These are phyloP conservation scores for Solanum piurae DNA, from an alignment of 257 asterid genomes.

Conservation along the genomic window DNA sequence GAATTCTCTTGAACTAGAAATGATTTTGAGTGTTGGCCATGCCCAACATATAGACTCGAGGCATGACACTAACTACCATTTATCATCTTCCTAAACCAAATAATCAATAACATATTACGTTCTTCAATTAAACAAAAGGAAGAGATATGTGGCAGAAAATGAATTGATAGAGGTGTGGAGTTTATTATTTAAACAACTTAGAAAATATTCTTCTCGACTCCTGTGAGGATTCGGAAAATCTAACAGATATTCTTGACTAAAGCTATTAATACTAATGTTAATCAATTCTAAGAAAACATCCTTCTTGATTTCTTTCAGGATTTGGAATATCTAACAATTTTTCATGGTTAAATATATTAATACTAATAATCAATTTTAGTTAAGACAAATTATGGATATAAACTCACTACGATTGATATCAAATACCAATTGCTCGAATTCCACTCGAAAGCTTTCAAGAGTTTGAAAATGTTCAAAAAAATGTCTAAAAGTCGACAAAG, in stretches of 20 bases:
- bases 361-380: background rate
- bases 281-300: background rate
- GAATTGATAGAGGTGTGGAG: no score
- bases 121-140: background rate
- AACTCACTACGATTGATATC: background rate
- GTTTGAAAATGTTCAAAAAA: background rate
- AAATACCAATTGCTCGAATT: background rate
- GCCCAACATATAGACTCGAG: no score
- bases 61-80: background rate
- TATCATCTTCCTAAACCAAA: background rate
- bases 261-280: background rate
- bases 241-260: background rate
- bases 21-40: no score
- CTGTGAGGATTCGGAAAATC: background rate
- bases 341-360: background rate
- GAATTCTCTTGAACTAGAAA: no score
- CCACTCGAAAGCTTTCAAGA: background rate
- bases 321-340: background rate
- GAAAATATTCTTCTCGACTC: background rate
- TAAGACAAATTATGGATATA: background rate
- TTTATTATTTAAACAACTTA: background rate
- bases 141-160: no score
- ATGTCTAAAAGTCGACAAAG: background rate
- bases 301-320: background rate
- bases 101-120: background rate